Evolutionary conservation across 306 rosid species (phyloP).

Genomic region (Calophaca sinica): DNA sequence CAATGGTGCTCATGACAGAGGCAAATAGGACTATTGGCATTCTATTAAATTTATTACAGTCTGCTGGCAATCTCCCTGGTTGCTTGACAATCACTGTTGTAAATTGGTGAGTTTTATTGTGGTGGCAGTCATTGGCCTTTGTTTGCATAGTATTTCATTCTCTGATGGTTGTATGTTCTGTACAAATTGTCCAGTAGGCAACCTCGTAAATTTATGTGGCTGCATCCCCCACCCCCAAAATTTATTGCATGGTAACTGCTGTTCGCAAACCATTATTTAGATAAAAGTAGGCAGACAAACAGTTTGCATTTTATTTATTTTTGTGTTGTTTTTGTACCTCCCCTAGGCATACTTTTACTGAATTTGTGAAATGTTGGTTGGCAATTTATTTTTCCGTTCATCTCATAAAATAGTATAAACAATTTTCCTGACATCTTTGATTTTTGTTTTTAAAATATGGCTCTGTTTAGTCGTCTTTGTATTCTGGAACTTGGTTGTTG

Average conservation of each 20-base stretch:
- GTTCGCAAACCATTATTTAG: background rate
- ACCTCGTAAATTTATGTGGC: slow-evolving; percentile 29
- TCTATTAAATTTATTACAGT: slow-evolving; percentile 80
- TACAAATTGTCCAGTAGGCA: slow-evolving; percentile 9
- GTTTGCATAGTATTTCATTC: slow-evolving; percentile 34
- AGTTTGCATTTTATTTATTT: background rate
- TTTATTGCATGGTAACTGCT: background rate
- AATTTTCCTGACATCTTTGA: slow-evolving; percentile 17
- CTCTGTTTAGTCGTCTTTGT: slow-evolving; percentile 1
- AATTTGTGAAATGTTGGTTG: slow-evolving; percentile 4
- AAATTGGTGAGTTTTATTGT: slow-evolving; percentile 79
- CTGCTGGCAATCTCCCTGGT: slow-evolving; percentile 73
- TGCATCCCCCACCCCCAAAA: background rate
- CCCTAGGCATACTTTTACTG: background rate
- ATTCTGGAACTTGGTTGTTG: slow-evolving; percentile 29
- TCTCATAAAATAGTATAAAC: slow-evolving; percentile 11
- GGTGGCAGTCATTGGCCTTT: slow-evolving; percentile 26
- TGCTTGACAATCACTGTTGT: slow-evolving; percentile 78
- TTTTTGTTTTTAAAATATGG: background rate
- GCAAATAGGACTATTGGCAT: slow-evolving; percentile 77
- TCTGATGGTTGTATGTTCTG: slow-evolving; percentile 24
- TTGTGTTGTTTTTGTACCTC: slow-evolving; percentile 12
- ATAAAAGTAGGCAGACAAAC: background rate
- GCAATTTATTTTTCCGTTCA: background rate
- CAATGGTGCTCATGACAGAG: slow-evolving; percentile 76